Percentiles rank a stretch among this genome's conserved stretches.
Evolutionary conservation across 2,329 filamentous ascomycete genomes (phyloP).

Genomic region (Botrytis porri): DNA sequence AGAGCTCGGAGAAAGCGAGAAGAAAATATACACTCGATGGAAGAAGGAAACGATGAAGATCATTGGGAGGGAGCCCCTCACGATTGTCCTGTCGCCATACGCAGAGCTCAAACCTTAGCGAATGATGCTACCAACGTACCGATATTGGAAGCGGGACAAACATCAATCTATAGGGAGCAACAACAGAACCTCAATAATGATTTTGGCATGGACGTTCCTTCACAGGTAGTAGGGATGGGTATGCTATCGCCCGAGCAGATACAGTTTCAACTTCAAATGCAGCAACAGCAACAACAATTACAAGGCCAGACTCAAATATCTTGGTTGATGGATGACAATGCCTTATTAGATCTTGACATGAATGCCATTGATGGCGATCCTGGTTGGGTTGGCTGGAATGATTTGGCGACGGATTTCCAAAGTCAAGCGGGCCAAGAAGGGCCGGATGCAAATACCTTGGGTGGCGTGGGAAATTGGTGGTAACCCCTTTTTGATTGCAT

Average conservation of each 20-base stretch:
- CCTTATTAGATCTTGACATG: conserved; percentile 35
- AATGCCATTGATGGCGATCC: conserved; percentile 32
- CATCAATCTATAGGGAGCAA: background rate
- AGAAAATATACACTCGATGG: conserved; percentile 44
- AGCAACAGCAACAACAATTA: conserved; percentile 25
- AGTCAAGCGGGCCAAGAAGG: conserved; percentile 24
- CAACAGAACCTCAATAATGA: background rate
- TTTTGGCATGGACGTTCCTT: conserved; percentile 21
- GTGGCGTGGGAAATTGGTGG: conserved; percentile 35
- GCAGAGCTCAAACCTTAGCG: background rate
- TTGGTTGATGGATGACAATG: conserved; percentile 34
- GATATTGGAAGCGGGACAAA: background rate
- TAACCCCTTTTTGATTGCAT: conserved; percentile 12
- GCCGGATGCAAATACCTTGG: conserved; percentile 26
- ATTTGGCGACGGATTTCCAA: conserved; percentile 39
- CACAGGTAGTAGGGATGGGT: conserved; percentile 31
- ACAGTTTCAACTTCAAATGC: conserved; percentile 30
- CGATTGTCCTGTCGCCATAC: conserved; percentile 3
- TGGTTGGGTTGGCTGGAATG: conserved; percentile 40
- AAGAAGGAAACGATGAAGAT: conserved; percentile 12
- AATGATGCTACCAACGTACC: background rate
- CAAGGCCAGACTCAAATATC: conserved; percentile 17
- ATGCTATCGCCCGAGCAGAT: conserved; percentile 29
- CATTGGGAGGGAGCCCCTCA: conserved; percentile 18
- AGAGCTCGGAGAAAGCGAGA: conserved; percentile 54